Conservation (phyloP, 495 filamentous ascomycete genomes). For the Penicillium bialowiezense region DNA sequence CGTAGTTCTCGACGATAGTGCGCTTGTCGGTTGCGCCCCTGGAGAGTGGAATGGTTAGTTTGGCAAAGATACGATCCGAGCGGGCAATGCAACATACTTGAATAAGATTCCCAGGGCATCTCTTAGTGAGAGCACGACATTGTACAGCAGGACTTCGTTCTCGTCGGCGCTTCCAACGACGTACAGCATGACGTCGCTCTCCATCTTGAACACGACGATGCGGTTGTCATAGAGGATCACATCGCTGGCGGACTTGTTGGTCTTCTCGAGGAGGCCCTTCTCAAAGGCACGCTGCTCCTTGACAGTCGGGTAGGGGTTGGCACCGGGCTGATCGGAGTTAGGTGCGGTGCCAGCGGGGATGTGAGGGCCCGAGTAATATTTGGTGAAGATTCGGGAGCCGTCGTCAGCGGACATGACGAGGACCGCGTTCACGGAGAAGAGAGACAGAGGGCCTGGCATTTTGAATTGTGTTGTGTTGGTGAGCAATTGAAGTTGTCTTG, state of each 20-base stretch:
- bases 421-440: slow-evolving; percentile 91
- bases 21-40: slow-evolving; percentile 95
- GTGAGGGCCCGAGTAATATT: slow-evolving; percentile 93
- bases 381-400: slow-evolving; percentile 84
- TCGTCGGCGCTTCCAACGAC: slow-evolving; percentile 90
- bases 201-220: slow-evolving; percentile 94
- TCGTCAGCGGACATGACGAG: slow-evolving; percentile 87
- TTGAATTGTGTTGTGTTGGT: slow-evolving; percentile 19
- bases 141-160: slow-evolving; percentile 95
- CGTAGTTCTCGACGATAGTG: slow-evolving; percentile 97
- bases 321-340: slow-evolving; percentile 55
- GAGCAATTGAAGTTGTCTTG: slow-evolving; percentile 10
- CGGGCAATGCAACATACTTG: slow-evolving; percentile 60
- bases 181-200: slow-evolving; percentile 96
- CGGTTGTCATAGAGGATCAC: slow-evolving; percentile 95
- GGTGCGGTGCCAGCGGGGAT: slow-evolving; percentile 53
- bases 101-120: slow-evolving; percentile 89
- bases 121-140: slow-evolving; percentile 81
- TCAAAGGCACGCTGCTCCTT: slow-evolving; percentile 95
- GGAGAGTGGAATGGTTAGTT: slow-evolving; percentile 6
- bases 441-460: slow-evolving; percentile 60
- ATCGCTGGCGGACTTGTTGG: slow-evolving; percentile 89
- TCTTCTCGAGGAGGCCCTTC: slow-evolving; percentile 94
- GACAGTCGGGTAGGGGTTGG: slow-evolving; percentile 81
- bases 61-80: not conserved